These are phyloP conservation scores for Aspergillus cejpii DNA, from an alignment of 2,329 filamentous ascomycete species.

Conservation along the genomic window DNA sequence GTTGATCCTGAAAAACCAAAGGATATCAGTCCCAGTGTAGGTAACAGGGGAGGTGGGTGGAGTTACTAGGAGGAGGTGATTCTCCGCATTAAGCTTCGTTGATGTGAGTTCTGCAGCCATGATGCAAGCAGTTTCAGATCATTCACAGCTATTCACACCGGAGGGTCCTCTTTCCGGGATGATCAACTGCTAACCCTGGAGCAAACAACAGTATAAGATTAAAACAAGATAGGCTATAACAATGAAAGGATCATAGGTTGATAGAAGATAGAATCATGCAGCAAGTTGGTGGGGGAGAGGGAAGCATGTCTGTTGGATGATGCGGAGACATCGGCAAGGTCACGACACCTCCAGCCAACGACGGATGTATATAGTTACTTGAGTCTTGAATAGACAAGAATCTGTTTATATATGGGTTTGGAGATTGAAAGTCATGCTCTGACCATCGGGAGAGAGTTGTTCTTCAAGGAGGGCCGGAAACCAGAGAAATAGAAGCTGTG, in stretches of 20 bases:
- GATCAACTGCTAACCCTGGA: too few species aligned
- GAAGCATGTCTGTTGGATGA: neutral
- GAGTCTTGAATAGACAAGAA: too few species aligned
- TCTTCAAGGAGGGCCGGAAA: too few species aligned
- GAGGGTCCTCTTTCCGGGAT: neutral
- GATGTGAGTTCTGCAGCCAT: conserved; percentile 43
- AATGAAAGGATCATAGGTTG: neutral
- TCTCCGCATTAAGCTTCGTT: conserved; percentile 46
- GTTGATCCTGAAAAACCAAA: conserved; percentile 63
- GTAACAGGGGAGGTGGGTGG: conserved; percentile 6
- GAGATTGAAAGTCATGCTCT: too few species aligned
- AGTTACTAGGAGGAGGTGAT: conserved; percentile 44
- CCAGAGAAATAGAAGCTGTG: too few species aligned
- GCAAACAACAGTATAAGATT: too few species aligned
- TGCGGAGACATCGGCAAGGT: conserved; percentile 8
- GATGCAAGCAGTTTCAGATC: conserved; percentile 1
- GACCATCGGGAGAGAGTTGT: too few species aligned
- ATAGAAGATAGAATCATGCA: neutral
- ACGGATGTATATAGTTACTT: too few species aligned
- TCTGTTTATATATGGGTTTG: too few species aligned
- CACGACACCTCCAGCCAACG: conserved; percentile 2
- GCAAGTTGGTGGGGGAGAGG: conserved; percentile 1
- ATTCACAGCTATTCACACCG: neutral
- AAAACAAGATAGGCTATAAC: too few species aligned
- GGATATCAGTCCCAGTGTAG: conserved; percentile 7